These are phyloP conservation scores for Dichotomopilus funicola DNA, from an alignment of 2,329 filamentous ascomycete genomes.

Conservation along the genomic window DNA sequence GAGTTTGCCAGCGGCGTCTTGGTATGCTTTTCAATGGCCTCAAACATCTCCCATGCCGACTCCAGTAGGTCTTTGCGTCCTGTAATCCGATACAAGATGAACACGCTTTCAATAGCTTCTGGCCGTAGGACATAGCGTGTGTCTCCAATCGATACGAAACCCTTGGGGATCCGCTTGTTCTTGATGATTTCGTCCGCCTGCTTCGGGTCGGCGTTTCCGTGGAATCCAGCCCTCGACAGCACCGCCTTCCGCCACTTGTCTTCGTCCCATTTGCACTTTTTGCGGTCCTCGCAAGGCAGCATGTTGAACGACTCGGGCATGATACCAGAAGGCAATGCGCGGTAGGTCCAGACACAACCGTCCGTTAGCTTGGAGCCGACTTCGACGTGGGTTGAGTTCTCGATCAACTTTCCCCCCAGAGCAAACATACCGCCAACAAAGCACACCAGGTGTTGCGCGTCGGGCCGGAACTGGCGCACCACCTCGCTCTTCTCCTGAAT, in stretches of 20 bases:
- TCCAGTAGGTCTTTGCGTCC: conserved; percentile 42
- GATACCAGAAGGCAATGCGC: conserved; percentile 47
- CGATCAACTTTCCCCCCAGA: conserved; percentile 57
- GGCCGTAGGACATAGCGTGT: conserved; percentile 42
- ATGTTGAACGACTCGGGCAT: conserved; percentile 41
- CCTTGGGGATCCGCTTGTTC: conserved; percentile 36
- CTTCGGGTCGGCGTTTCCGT: not conserved
- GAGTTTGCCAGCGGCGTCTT: conserved; percentile 43
- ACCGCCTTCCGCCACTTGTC: conserved; percentile 24
- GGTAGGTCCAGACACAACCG: conserved; percentile 58
- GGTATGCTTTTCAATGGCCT: conserved; percentile 39
- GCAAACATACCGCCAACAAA: conserved; percentile 67
- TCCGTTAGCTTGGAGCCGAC: conserved; percentile 51
- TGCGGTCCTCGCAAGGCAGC: conserved; percentile 35
- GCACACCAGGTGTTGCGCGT: conserved; percentile 56
- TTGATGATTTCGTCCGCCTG: conserved; percentile 7
- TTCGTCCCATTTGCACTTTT: conserved; percentile 47
- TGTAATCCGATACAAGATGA: conserved; percentile 48
- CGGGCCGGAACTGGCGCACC: conserved; percentile 28
- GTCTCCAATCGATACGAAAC: conserved; percentile 54
- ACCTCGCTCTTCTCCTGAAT: conserved; percentile 23
- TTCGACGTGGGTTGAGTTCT: conserved; percentile 44
- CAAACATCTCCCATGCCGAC: conserved; percentile 48
- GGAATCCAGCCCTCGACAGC: conserved; percentile 31
- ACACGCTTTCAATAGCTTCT: conserved; percentile 35